These are phyloP conservation scores for Globisporangium cystogenes DNA, from an alignment of 352 stramenopile species.

Conservation along the genomic window DNA sequence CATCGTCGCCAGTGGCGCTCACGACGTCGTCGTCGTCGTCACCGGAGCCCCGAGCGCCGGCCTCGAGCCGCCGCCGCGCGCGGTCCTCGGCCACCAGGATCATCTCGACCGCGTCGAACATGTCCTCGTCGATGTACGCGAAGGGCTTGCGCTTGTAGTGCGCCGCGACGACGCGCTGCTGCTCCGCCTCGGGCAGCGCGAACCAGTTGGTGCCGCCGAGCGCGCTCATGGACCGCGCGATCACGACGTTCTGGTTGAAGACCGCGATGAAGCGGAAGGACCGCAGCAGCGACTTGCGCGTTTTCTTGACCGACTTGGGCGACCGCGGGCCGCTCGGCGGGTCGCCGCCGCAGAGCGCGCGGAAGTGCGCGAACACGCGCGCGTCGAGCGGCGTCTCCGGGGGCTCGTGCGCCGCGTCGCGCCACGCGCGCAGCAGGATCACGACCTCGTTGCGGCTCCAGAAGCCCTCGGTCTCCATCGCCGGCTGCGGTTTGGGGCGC, in stretches of 20 bases:
- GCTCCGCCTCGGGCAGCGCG: conserved; percentile 3
- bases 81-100: conserved; percentile 9
- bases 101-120: conserved; percentile 13
- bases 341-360: background rate
- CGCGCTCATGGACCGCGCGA: conserved; percentile 11
- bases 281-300: conserved; percentile 10
- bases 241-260: conserved; percentile 12
- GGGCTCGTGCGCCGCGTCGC: background rate
- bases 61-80: background rate
- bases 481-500: no score
- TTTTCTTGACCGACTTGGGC: conserved; percentile 12
- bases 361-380: conserved; percentile 11
- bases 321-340: background rate
- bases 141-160: conserved; percentile 16
- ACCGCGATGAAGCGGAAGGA: conserved; percentile 13
- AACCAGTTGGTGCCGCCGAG: conserved; percentile 10
- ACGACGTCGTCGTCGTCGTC: background rate
- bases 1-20: background rate
- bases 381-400: background rate
- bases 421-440: conserved; percentile 2
- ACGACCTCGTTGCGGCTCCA: conserved; percentile 4
- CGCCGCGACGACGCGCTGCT: conserved; percentile 6
- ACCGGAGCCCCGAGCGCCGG: background rate
- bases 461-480: background rate
- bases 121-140: conserved; percentile 13